phyloP scores from a whole-genome alignment of 1,139 yeast species.

The Hanseniaspora sp. region DNA sequence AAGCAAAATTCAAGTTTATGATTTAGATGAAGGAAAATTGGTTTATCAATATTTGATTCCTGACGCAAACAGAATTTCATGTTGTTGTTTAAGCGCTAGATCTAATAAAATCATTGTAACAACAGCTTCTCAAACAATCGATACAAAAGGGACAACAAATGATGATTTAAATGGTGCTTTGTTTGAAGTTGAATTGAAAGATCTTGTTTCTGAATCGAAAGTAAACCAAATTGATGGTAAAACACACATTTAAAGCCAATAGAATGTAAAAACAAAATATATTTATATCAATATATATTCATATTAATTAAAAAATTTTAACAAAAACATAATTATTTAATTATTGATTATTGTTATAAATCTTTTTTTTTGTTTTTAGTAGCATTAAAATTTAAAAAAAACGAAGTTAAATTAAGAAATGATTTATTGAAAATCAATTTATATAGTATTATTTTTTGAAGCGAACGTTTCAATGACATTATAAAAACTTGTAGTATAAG shows the following conservation, averaged over 20 bases:
- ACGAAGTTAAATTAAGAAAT: neutral
- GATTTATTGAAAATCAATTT: neutral
- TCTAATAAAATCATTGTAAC: slow-evolving; percentile 57
- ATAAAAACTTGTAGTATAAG: too few species aligned
- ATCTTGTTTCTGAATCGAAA: neutral
- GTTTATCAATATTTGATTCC: slow-evolving; percentile 49
- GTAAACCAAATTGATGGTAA: neutral
- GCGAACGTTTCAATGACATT: too few species aligned
- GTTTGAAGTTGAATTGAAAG: neutral
- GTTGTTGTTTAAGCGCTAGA: slow-evolving; percentile 63
- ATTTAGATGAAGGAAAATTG: slow-evolving; percentile 38
- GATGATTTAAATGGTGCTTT: slow-evolving; percentile 5
- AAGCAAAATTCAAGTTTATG: slow-evolving; percentile 42
- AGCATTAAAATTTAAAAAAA: neutral
- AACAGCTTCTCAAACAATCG: slow-evolving; percentile 34
- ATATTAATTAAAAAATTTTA: too few species aligned
- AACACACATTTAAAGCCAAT: slow-evolving; percentile 1
- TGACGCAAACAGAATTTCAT: slow-evolving; percentile 47
- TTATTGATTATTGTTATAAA: too few species aligned
- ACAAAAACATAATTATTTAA: too few species aligned
- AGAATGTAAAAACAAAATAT: too few species aligned
- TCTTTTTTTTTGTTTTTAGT: neutral
- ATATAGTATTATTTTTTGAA: too few species aligned
- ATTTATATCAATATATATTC: too few species aligned
- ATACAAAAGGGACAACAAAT: slow-evolving; percentile 1